phyloP scores from a whole-genome alignment of 768 basidiomycete species.

The Jaapia argillacea region DNA sequence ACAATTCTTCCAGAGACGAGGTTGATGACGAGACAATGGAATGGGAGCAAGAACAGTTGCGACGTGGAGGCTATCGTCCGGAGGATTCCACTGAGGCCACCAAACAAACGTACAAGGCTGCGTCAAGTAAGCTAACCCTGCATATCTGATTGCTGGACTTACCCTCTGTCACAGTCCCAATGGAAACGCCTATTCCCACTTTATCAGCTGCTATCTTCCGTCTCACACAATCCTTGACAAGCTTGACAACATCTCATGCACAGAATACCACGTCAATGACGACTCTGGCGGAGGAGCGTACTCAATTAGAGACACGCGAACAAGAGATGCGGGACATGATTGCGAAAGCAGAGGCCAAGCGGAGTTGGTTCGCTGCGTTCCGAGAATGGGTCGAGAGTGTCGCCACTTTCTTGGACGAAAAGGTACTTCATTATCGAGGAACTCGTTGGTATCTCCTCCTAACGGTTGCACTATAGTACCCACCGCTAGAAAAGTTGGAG shows the following conservation, averaged over 20 bases:
- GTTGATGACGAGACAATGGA: conserved; percentile 78
- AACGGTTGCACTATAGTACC: conserved; percentile 41
- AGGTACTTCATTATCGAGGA: conserved; percentile 41
- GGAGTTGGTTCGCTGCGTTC: conserved; percentile 75
- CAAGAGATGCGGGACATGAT: conserved; percentile 69
- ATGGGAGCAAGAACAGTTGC: conserved; percentile 80
- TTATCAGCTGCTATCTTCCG: conserved; percentile 52
- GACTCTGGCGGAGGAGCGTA: conserved; percentile 51
- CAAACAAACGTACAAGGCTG: conserved; percentile 59
- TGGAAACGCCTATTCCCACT: conserved; percentile 49
- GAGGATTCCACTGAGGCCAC: conserved; percentile 25
- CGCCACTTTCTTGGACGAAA: conserved; percentile 82
- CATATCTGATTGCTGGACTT: conserved; percentile 6
- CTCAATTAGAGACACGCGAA: conserved; percentile 57
- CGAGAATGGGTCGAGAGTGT: conserved; percentile 75
- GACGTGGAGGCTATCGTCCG: conserved; percentile 55
- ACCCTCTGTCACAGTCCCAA: conserved; percentile 43
- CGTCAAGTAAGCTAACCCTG: conserved; percentile 47
- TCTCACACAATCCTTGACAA: conserved; percentile 47
- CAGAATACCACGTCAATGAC: conserved; percentile 45
- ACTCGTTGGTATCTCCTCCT: background rate
- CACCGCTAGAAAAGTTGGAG: conserved; percentile 68
- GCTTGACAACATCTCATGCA: conserved; percentile 60
- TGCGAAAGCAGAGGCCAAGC: conserved; percentile 61
- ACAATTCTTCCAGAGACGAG: conserved; percentile 54